Base-by-base conservation (phyloP, 2,329 filamentous ascomycete genomes). In the Paecilomyces sp. region DNA sequence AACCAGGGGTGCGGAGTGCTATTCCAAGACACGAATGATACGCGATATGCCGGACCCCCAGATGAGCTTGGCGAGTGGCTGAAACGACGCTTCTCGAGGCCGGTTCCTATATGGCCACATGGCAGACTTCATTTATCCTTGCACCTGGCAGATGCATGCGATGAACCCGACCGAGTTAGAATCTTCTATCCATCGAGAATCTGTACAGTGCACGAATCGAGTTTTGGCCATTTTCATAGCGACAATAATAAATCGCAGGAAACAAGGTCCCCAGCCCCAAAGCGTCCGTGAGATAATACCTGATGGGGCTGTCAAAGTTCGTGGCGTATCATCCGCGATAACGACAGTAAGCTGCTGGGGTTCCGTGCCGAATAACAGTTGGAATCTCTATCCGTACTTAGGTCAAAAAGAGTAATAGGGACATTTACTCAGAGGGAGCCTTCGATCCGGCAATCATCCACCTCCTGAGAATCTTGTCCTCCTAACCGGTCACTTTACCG, bases 11-110 rank as follows among this genome's bases (percentile, higher is more conserved):
- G 6, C 41, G 41, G 18, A 33, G 31, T 33, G 8, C 31, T 33
- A 33, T 33, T 25, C 18, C 22, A 30, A 53, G 28, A 53, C 51
- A 53, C 22, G 18, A 30, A 53, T 30, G 51, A 53, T 53, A 53
- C 24, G 51, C 24, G 51, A 53, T 13, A 53, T 30, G 33, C 18
- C 33, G 6, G 22, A 36, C 18, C 33, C 33, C 55, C 7, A 47
- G n/a, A 24, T 30, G 15, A 24, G 55, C 55, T 25, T 50, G 31
- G 34, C 13, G 18, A 33, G 50, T 18, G 57, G 57, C 57, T 58
- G 57, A 58, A 58, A 58, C 57, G 47, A 24, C 56, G 30, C 57
- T 34, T 54, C n/a, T 36, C 47, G 36, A 52, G 25, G 22, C 33
- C 24, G 56, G 25, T 28, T 57, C 36, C 25, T 15, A 52, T 52